Conservation (phyloP, 305 asterid species). For the Fraxinus paxiana region DNA sequence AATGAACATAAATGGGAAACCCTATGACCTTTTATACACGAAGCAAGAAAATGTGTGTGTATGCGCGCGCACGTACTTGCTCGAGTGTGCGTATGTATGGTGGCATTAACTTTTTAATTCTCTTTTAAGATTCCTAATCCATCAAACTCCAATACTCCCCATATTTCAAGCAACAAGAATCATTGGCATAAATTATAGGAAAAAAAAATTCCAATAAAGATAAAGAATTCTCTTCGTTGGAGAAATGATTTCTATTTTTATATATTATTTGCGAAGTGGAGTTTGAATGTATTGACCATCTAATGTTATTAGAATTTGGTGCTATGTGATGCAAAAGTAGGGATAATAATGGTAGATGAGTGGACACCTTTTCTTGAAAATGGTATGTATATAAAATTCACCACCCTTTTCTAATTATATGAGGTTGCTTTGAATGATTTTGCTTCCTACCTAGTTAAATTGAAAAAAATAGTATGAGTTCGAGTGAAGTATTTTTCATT, state of each 20-base stretch:
- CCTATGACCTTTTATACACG: conserved; percentile 47
- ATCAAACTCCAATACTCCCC: conserved; percentile 22
- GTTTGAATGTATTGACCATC: conserved; percentile 44
- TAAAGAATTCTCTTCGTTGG: not conserved
- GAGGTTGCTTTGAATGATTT: conserved; percentile 1
- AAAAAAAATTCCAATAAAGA: not conserved
- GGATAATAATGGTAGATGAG: conserved; percentile 54
- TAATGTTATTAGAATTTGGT: conserved; percentile 42
- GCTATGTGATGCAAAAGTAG: conserved; percentile 52
- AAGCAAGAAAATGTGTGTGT: conserved; percentile 14
- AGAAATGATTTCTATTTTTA: conserved; percentile 2
- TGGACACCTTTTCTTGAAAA: conserved; percentile 51
- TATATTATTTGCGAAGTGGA: conserved; percentile 36
- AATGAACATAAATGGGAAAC: conserved; percentile 9
- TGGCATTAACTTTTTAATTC: conserved; percentile 33
- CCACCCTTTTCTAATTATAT: not conserved
- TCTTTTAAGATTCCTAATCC: conserved; percentile 55
- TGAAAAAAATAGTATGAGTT: not conserved
- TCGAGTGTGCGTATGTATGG: conserved; percentile 15
- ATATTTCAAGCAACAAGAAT: conserved; percentile 31
- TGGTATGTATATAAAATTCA: conserved; percentile 22
- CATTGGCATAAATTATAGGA: conserved; percentile 21
- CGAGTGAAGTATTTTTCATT: not conserved
- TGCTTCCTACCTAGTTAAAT: not conserved
- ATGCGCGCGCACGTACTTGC: not conserved